Percentiles rank a stretch among this genome's conserved stretches.
Evolutionary conservation across 257 asterid species (phyloP).

Genomic region (Lycium ferocissimum): DNA sequence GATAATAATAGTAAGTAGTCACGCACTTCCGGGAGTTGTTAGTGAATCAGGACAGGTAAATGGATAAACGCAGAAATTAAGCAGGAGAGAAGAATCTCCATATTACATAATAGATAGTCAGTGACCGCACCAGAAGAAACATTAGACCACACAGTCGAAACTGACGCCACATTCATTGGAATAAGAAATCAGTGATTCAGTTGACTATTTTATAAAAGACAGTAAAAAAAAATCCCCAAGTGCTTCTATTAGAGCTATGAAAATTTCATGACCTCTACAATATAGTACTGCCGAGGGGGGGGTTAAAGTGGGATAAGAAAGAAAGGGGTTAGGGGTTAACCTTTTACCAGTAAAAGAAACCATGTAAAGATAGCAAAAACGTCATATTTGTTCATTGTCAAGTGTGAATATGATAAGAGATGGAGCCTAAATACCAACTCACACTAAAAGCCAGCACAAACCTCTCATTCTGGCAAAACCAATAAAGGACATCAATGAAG

Average conservation of each 20-base stretch:
- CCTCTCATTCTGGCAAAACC: neutral
- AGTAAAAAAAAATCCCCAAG: neutral
- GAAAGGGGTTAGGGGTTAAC: neutral
- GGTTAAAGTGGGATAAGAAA: neutral
- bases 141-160: neutral
- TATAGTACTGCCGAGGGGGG: neutral
- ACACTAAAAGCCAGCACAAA: constrained; percentile 3
- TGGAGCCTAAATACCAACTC: constrained; percentile 1
- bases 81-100: neutral
- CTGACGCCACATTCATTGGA: neutral
- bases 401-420: neutral
- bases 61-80: neutral
- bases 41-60: neutral
- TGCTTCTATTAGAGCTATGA: neutral
- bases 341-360: neutral
- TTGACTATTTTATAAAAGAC: neutral
- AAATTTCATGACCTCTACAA: neutral
- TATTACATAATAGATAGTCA: neutral
- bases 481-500: neutral
- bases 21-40: neutral
- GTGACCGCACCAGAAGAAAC: neutral
- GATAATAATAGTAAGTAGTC: neutral
- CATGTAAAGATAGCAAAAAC: neutral
- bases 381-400: neutral
- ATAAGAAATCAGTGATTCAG: neutral